Evolutionary conservation across 1,284 basidiomycete species (phyloP).

Genomic region (Anthracocystis setariae): DNA sequence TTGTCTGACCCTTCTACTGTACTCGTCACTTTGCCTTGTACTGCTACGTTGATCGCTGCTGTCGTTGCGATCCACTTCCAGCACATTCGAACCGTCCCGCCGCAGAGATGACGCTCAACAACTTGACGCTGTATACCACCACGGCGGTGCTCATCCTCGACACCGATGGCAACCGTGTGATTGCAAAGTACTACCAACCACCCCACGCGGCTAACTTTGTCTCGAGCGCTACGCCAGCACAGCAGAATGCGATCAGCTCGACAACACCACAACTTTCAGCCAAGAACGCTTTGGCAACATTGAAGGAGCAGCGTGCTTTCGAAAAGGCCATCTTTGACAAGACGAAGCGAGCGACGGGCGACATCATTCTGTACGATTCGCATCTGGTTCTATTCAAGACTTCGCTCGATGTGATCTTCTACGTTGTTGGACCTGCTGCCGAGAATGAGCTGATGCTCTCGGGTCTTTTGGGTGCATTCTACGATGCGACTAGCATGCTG

Average conservation of each 20-base stretch:
- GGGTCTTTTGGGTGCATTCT: conserved; percentile 81
- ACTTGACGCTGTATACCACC: conserved; percentile 67
- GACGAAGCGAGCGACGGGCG: conserved; percentile 69
- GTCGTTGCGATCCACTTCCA: neutral
- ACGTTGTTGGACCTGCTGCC: conserved; percentile 85
- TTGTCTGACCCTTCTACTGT: too few species aligned
- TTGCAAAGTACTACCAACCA: conserved; percentile 92
- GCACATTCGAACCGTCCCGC: too few species aligned
- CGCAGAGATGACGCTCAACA: conserved; percentile 53
- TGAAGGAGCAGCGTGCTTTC: conserved; percentile 94
- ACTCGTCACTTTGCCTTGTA: neutral
- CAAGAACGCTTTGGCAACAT: conserved; percentile 74
- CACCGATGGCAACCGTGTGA: conserved; percentile 88
- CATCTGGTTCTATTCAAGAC: conserved; percentile 93
- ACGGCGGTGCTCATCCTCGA: conserved; percentile 84
- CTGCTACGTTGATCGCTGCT: neutral
- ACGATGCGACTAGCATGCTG: conserved; percentile 85
- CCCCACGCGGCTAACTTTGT: conserved; percentile 72
- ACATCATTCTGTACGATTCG: conserved; percentile 91
- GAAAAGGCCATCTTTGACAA: conserved; percentile 96
- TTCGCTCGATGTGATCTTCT: conserved; percentile 93
- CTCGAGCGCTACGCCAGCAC: conserved; percentile 38
- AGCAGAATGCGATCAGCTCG: conserved; percentile 49
- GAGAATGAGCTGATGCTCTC: conserved; percentile 98
- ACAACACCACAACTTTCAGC: conserved; percentile 53